Evolutionary conservation across 2,329 filamentous ascomycete genomes (phyloP), one percentile per base, ranked within the genome.

Genomic region (Uncinocarpus reesii): DNA sequence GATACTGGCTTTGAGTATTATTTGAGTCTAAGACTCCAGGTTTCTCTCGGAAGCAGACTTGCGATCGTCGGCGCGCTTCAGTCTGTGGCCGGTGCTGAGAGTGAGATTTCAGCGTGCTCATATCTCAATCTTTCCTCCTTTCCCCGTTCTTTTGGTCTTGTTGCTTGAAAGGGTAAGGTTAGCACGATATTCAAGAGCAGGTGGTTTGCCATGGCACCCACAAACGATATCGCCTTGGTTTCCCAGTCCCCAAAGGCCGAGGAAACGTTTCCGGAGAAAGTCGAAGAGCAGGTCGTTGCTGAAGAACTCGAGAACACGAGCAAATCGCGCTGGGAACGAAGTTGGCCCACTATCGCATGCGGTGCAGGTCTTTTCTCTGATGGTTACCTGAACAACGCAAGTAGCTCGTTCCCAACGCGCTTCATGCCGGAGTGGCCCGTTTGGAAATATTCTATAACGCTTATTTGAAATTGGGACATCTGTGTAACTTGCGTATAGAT

Each of bases 341-440:
- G 76, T 15, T 81, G 78, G 75, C 86, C 88, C 11, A 84, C 87
- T 1, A 82, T 95, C 57, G 88, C 88, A 36, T 94, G 87, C 60
- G 89, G 89, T 55, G 85, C 88, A 44, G 89, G 89, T 59, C 74
- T 95, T 1, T 95, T 95, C 67, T 88, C 83, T 20, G 89, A 95
- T 65, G 89, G 89, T 13, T 95, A 95, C 65, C 78, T 95, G 62
- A 93, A 94, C 67, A 87, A 86, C 60, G 85, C 87, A 68, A 58
- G 69, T 60, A 26, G 49, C 28, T 28, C 7, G 15, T 21, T 37
- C 20, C 10, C 26, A 6, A 6, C 26, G 6, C 11, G 26, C 11
- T 15, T 15, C 7, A 26, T 10, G 5, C 24, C 5, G 6, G 4
- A 15, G 6, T 40, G 36, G 24, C 21, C 24, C 13, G 5, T 34